Evolutionary conservation across 257 asterid species (phyloP).

Genomic region (Penstemon davidsonii): DNA sequence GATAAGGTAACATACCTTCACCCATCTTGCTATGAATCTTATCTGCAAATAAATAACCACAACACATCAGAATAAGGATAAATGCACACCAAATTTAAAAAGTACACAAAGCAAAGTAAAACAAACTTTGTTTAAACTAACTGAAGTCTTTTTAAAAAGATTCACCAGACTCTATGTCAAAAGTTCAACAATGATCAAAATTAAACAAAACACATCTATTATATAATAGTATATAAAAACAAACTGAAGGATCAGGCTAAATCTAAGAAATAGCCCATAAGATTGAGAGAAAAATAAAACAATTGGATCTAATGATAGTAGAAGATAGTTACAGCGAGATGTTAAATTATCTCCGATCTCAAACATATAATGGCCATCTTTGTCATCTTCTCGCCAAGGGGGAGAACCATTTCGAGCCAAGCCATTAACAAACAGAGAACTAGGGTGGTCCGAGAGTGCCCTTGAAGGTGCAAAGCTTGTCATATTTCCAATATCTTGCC

Average conservation of each 20-base stretch:
- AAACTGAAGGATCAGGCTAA: neutral
- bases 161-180: too few relatives aligned
- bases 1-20: conserved; percentile 47
- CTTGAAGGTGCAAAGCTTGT: conserved; percentile 78
- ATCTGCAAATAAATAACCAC: conserved; percentile 46
- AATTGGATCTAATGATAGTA: conserved; percentile 40
- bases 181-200: too few relatives aligned
- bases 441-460: conserved; percentile 53
- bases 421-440: conserved; percentile 62
- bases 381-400: conserved; percentile 91
- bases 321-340: conserved; percentile 85
- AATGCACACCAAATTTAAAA: too few relatives aligned
- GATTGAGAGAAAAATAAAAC: neutral
- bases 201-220: neutral
- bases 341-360: conserved; percentile 97
- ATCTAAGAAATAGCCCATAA: neutral
- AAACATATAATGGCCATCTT: conserved; percentile 95
- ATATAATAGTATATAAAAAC: too few relatives aligned
- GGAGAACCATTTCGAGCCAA: conserved; percentile 77
- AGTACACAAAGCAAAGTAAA: too few relatives aligned
- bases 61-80: neutral
- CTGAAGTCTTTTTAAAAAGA: too few relatives aligned
- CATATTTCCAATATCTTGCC: conserved; percentile 81
- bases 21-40: conserved; percentile 93
- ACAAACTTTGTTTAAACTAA: too few relatives aligned